Conservation (phyloP, 2,329 filamentous ascomycete genomes). For the Alternaria metachromatica region DNA sequence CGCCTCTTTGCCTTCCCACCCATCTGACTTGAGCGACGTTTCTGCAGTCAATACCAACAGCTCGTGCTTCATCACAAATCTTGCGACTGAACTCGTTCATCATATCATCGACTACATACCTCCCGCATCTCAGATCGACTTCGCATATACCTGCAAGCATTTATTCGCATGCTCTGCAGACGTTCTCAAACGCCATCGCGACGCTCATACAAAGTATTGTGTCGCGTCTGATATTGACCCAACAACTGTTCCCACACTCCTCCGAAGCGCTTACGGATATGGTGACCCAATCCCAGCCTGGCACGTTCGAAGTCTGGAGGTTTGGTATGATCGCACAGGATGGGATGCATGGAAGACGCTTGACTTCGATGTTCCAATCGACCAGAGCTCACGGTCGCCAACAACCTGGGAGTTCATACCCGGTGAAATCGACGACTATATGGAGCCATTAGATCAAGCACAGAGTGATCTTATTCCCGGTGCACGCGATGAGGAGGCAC, state of each 20-base stretch:
- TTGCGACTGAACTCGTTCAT: conserved; percentile 9
- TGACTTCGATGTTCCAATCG: conserved; percentile 1
- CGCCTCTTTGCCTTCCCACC: neutral
- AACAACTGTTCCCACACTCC: conserved; percentile 11
- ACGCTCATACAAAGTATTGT: conserved; percentile 15
- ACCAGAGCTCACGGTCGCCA: neutral
- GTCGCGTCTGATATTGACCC: conserved; percentile 18
- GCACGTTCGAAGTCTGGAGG: conserved; percentile 19
- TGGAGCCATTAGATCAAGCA: conserved; percentile 2
- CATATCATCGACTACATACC: conserved; percentile 12
- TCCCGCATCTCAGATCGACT: conserved; percentile 12
- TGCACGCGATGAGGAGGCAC: neutral
- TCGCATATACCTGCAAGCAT: conserved; percentile 18
- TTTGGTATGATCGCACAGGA: conserved; percentile 17
- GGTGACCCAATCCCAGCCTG: conserved; percentile 16
- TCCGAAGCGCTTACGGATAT: conserved; percentile 15
- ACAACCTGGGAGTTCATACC: conserved; percentile 3
- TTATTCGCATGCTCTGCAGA: conserved; percentile 2
- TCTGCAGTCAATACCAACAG: neutral
- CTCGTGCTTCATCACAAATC: neutral
- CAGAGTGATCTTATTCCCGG: neutral
- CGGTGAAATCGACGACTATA: conserved; percentile 9
- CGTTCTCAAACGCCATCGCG: conserved; percentile 15
- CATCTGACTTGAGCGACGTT: neutral
- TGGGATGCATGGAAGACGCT: conserved; percentile 18